Evolutionary conservation across 2,329 filamentous ascomycete genomes (phyloP), one percentile per base, ranked within the genome.

Genomic region (Aspergillaceae sp.): DNA sequence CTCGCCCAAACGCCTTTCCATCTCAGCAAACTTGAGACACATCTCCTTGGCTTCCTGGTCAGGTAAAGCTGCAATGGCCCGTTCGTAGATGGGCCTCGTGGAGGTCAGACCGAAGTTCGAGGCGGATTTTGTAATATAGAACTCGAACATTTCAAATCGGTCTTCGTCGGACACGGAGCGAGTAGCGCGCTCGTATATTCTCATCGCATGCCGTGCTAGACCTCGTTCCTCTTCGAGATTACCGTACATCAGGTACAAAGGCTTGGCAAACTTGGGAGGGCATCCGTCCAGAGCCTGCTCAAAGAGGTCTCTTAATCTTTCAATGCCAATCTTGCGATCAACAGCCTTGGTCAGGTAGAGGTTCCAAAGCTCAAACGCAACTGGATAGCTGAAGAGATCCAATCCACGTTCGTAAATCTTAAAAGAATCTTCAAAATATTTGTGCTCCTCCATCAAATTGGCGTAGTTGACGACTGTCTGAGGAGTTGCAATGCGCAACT

Each of bases 381-480:
- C 91, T 0, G 92, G 92, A 60, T 97, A 98, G 66, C 83, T 94
- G 76, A 98, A 98, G n/a, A 98, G 82, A 66, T 98, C 92, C 34
- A 98, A 75, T 2, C 92, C 92, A 50, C 92, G 83, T 69, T 98
- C 92, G 65, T 94, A 98, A 41, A 97, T 77, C 71, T 97, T 97
- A 81, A 97, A 98, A 2, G 86, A 94, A 59, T 98, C 92, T 65
- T 98, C 92, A 61, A 84, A 95, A 68, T 97, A 98, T 49, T 88
- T 83, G 69, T 94, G 80, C 63, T 97, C 92, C 65, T 97, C 92
- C 48, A 98, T 71, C 3, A 98, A 75, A 63, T 94, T 97, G 61
- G 92, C 91, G 61, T 94, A 98, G 70, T 98, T 98, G 73, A 97
- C 92, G 9, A 98, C 89, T 0, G 92, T 98, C 65, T 98, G 92